These are phyloP conservation scores for Yamadazyma olivae DNA, from an alignment of 805 yeast genomes.

Conservation along the genomic window DNA sequence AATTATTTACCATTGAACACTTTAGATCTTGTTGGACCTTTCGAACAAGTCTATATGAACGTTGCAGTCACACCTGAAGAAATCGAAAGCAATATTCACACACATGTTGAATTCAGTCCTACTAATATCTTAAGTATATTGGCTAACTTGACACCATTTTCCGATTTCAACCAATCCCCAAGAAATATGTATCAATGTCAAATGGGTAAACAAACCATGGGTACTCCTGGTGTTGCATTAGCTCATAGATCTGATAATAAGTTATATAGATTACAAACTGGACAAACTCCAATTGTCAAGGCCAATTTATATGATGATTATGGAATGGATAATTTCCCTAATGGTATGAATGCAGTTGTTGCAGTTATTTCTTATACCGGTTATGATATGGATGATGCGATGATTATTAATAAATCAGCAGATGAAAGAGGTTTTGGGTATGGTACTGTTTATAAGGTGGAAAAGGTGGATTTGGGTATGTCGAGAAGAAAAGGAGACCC, in stretches of 20 bases:
- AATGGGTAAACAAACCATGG: slow-evolving; percentile 99
- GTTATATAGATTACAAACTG: slow-evolving; percentile 86
- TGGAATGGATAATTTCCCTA: slow-evolving; percentile 98
- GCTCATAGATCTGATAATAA: slow-evolving; percentile 93
- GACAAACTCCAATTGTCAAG: slow-evolving; percentile 96
- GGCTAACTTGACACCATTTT: slow-evolving; percentile 96
- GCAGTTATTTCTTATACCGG: slow-evolving; percentile 99
- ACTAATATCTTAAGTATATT: slow-evolving; percentile 91
- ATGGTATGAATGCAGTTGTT: slow-evolving; percentile 97
- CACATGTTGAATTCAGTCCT: slow-evolving; percentile 94
- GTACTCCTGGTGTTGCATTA: slow-evolving; percentile 97
- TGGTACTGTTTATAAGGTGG: slow-evolving; percentile 94
- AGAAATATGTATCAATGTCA: slow-evolving; percentile 99
- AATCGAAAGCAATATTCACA: slow-evolving; percentile 73
- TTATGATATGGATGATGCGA: slow-evolving; percentile 99
- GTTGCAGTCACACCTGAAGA: slow-evolving; percentile 93
- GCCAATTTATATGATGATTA: slow-evolving; percentile 92
- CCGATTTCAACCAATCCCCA: slow-evolving; percentile 98
- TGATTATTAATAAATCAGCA: slow-evolving; percentile 96
- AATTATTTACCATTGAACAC: slow-evolving; percentile 83
- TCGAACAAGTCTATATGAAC: slow-evolving; percentile 96
- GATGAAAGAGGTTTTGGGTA: slow-evolving; percentile 98
- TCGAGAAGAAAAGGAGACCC: slow-evolving; percentile 91
- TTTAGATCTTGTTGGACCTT: slow-evolving; percentile 90
- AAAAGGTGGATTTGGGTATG: slow-evolving; percentile 77